Conservation (phyloP, 1,139 yeast species). For the Pichia sp. region DNA sequence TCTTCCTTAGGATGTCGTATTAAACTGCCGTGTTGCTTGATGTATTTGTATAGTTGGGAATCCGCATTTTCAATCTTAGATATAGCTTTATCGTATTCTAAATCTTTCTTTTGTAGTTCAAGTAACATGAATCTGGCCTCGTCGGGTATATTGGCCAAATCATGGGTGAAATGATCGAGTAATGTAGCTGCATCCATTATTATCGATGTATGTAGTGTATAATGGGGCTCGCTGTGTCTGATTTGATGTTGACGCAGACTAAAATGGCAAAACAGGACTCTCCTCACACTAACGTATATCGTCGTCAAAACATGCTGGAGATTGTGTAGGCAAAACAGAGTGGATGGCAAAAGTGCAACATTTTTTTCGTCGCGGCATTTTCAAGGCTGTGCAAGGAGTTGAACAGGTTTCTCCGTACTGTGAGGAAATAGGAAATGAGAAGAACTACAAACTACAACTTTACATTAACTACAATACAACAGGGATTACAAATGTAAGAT, state of each 20-base stretch:
- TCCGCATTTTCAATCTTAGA: slow-evolving; percentile 73
- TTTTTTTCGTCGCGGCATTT: no score
- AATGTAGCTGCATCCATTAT: slow-evolving; percentile 72
- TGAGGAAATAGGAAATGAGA: no score
- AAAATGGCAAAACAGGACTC: no score
- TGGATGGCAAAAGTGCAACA: no score
- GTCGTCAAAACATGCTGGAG: no score
- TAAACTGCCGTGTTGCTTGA: slow-evolving; percentile 79
- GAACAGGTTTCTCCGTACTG: no score
- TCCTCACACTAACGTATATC: no score
- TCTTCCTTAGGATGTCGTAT: slow-evolving; percentile 83
- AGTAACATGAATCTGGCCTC: slow-evolving; percentile 81
- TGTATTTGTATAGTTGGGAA: slow-evolving; percentile 75
- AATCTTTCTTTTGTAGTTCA: slow-evolving; percentile 74
- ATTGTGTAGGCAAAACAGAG: no score
- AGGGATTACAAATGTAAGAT: slow-evolving; percentile 17
- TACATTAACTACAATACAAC: neutral
- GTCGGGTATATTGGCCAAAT: slow-evolving; percentile 82
- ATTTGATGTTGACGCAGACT: no score
- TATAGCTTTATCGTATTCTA: slow-evolving; percentile 62
- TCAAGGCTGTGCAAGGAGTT: no score
- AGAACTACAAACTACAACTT: neutral
- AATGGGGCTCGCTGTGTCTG: no score
- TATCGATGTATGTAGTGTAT: neutral
- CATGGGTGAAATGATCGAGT: slow-evolving; percentile 73